A percentile compares a stretch with the other conserved stretches of the same genome.
Conservation (phyloP, 441 rosid genomes). For the Biscutella laevigata region DNA sequence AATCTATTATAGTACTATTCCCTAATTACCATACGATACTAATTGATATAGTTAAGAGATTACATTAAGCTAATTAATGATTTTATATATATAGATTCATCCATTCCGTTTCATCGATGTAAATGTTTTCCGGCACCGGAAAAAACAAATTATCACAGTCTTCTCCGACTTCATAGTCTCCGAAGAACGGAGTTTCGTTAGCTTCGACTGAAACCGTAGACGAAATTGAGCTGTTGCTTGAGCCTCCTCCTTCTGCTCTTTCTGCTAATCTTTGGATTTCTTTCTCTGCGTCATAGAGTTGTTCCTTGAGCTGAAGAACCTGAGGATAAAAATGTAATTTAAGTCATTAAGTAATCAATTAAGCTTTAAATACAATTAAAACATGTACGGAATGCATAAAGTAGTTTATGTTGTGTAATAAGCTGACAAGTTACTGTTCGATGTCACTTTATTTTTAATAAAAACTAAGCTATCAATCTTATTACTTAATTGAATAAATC, state of each 20-base stretch:
- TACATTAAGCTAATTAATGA: conserved; percentile 5
- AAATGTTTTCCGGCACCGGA: conserved; percentile 34
- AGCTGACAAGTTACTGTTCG: conserved; percentile 19
- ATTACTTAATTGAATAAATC: conserved; percentile 30
- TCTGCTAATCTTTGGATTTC: conserved; percentile 48
- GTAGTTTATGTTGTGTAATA: conserved; percentile 18
- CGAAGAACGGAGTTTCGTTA: conserved; percentile 22
- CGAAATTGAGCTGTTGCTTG: conserved; percentile 41
- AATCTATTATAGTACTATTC: conserved; percentile 6
- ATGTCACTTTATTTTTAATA: conserved; percentile 2
- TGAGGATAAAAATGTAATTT: conserved; percentile 7
- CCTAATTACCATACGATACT: neutral
- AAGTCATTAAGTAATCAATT: conserved; percentile 1
- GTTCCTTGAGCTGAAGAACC: conserved; percentile 53
- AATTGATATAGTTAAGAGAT: neutral
- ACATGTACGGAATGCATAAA: conserved; percentile 11
- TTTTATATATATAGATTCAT: conserved; percentile 33
- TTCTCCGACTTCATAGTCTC: conserved; percentile 40
- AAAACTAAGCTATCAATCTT: neutral
- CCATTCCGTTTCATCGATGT: conserved; percentile 50
- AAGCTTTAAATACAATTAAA: too few relatives aligned
- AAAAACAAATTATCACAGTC: conserved; percentile 40
- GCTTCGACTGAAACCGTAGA: conserved; percentile 40
- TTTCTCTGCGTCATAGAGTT: conserved; percentile 42
- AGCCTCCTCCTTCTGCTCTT: conserved; percentile 35